Base-by-base conservation (phyloP, 371 early-diverging fungal genomes). In the Funneliformis caledonium region DNA sequence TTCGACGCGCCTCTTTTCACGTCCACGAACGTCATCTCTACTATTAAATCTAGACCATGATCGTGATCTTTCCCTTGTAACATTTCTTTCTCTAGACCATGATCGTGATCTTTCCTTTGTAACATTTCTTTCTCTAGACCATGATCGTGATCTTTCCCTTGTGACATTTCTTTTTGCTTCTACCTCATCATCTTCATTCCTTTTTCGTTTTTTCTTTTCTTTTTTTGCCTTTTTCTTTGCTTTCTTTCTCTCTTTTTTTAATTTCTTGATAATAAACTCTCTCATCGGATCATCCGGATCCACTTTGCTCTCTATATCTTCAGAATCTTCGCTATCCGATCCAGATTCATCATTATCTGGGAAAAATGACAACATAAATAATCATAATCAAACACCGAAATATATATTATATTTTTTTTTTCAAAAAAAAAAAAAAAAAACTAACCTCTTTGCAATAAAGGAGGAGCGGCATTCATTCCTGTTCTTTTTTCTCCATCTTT, bases 261-360 rank as follows among this genome's bases (percentile, higher is more conserved):
- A 80, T 76, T 91, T 89, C 56, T 90, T 86, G 83, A 88, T 85
- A 37, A 93, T 85, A 83, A 90, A 94, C 37, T 83, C 90, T 14
- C 92, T 89, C 96, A 95, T 95, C 1, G 94, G 96, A 80, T 95
- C 96, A 80, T 95, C 96, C 10, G 91, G 87, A 78, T 94, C 94
- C n/a, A 92, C 82, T 33, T 83, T 86, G 0, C 84, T 84, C 33
- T 84, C 84, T 10, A 83, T 84, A 48, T 86, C 85, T 33, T 83
- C 82, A 2, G 82, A 81, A 12, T 84, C 82, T 61, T 84, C 85
- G 16, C 81, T 82, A 5, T 77, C 82, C 4, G 81, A 56, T 47
- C 22, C 26, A 33, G 33, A 10, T 37, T 59, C 72, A 42, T 43
- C 45, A 8, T 69, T 19, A 33, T 19, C 26, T 31, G 33, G 37